These are phyloP conservation scores for Escovopsis sp. DNA, from an alignment of 2,329 filamentous ascomycete species.

Conservation along the genomic window DNA sequence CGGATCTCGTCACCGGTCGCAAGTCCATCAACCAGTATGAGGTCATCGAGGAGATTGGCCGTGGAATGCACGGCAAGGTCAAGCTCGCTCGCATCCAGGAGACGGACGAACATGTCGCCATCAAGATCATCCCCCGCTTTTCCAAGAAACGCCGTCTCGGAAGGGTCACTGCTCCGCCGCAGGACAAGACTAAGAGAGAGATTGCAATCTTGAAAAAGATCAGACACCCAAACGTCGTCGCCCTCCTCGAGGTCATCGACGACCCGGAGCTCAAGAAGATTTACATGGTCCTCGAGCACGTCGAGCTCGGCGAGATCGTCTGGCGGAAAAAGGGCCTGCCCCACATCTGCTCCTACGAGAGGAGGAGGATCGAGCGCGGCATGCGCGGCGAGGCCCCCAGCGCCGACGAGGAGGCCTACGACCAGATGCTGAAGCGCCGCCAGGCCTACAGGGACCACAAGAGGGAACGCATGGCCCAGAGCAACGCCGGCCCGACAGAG, in stretches of 20 bases:
- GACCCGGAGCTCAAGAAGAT: conserved; percentile 95
- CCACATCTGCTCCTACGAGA: conserved; percentile 72
- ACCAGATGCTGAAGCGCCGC: conserved; percentile 43
- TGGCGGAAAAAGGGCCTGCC: conserved; percentile 84
- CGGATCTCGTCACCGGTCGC: conserved; percentile 75
- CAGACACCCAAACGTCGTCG: conserved; percentile 91
- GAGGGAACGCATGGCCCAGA: conserved; percentile 36
- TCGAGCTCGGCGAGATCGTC: conserved; percentile 82
- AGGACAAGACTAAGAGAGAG: conserved; percentile 82
- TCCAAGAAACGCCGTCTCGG: conserved; percentile 89
- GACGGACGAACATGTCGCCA: conserved; percentile 69
- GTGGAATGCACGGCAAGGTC: conserved; percentile 94
- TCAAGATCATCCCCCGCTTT: conserved; percentile 96
- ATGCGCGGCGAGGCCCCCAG: conserved; percentile 44
- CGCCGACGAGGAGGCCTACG: conserved; percentile 45
- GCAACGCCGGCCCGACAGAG: conserved; percentile 40
- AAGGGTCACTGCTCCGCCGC: conserved; percentile 53
- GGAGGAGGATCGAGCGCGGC: conserved; percentile 62
- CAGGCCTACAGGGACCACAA: conserved; percentile 43
- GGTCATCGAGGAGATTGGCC: conserved; percentile 88
- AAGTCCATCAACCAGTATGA: conserved; percentile 98
- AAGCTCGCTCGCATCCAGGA: conserved; percentile 77
- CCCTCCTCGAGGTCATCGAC: conserved; percentile 90
- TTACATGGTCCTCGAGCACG: conserved; percentile 92
- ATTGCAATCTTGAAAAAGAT: conserved; percentile 98